Evolutionary conservation across 1,284 basidiomycete genomes (phyloP).

Genomic region (Ustilago shanxiensis): DNA sequence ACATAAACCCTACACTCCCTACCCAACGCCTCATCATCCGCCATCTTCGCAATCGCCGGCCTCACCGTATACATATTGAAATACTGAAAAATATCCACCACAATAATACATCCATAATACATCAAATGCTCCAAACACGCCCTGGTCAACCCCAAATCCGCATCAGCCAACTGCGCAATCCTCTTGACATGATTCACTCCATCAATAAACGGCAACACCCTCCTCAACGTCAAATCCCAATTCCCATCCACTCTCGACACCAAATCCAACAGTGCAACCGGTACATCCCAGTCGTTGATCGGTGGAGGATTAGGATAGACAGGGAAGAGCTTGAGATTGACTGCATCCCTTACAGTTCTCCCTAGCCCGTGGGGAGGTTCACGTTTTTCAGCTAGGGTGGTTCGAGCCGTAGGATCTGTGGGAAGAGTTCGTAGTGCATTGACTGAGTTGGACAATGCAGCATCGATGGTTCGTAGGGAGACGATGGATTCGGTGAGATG

Average conservation of each 20-base stretch:
- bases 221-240: constrained; percentile 95
- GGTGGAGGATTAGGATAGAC: constrained; percentile 93
- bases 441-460: constrained; percentile 46
- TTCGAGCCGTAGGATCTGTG: constrained; percentile 20
- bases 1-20: constrained; percentile 91
- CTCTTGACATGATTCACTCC: constrained; percentile 90
- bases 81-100: constrained; percentile 90
- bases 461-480: constrained; percentile 56
- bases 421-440: constrained; percentile 37
- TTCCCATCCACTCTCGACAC: constrained; percentile 84
- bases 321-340: constrained; percentile 86
- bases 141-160: constrained; percentile 84
- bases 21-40: constrained; percentile 83
- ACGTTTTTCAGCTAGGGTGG: constrained; percentile 46
- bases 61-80: constrained; percentile 95
- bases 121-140: constrained; percentile 92
- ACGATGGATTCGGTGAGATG: constrained; percentile 53
- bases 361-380: constrained; percentile 67
- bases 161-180: constrained; percentile 92
- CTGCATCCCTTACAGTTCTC: constrained; percentile 67
- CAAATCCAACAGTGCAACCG: constrained; percentile 87
- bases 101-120: constrained; percentile 97
- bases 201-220: constrained; percentile 79
- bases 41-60: constrained; percentile 85
- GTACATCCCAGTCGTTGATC: constrained; percentile 95